Conservation (phyloP, 208 protist species). For the Jaenimonas drosophilae region DNA sequence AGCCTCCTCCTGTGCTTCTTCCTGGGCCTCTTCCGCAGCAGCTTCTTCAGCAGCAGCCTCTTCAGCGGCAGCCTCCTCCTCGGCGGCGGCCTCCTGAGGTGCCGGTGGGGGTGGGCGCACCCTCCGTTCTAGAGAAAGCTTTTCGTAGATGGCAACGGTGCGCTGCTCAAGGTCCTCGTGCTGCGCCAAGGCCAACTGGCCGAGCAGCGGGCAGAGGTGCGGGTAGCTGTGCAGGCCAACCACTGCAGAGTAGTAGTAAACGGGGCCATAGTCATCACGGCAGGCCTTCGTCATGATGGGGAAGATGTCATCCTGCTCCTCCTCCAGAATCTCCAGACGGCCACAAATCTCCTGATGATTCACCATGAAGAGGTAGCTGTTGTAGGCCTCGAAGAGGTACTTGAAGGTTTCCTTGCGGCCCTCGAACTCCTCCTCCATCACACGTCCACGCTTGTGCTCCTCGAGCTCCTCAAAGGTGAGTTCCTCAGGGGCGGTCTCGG, state of each 20-base stretch:
- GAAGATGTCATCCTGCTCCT: constrained; percentile 23
- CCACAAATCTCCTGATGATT: constrained; percentile 33
- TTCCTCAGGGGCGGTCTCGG: constrained; percentile 6
- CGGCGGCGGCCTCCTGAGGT: constrained; percentile 3
- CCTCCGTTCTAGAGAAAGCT: too few relatives aligned
- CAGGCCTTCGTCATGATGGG: constrained; percentile 12
- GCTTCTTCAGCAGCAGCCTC: not conserved
- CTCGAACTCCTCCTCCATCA: constrained; percentile 25
- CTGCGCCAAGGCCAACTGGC: constrained; percentile 14
- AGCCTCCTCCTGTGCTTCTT: not conserved
- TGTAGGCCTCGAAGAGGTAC: constrained; percentile 51
- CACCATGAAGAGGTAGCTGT: constrained; percentile 34
- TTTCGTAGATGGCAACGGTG: too few relatives aligned
- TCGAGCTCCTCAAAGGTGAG: constrained; percentile 27
- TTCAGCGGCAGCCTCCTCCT: too few relatives aligned
- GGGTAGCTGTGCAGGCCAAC: constrained; percentile 26
- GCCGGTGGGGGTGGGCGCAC: too few relatives aligned
- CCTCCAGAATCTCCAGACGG: constrained; percentile 44
- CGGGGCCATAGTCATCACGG: constrained; percentile 35
- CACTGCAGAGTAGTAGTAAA: constrained; percentile 31
- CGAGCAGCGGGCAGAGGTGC: constrained; percentile 10
- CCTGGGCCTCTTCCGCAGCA: constrained; percentile 1
- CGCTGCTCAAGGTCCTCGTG: constrained; percentile 4
- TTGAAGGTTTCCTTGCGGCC: constrained; percentile 26
- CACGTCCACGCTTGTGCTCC: constrained; percentile 9